Conservation (phyloP, 148 eudicot species). For the Diospyros lotus region DNA sequence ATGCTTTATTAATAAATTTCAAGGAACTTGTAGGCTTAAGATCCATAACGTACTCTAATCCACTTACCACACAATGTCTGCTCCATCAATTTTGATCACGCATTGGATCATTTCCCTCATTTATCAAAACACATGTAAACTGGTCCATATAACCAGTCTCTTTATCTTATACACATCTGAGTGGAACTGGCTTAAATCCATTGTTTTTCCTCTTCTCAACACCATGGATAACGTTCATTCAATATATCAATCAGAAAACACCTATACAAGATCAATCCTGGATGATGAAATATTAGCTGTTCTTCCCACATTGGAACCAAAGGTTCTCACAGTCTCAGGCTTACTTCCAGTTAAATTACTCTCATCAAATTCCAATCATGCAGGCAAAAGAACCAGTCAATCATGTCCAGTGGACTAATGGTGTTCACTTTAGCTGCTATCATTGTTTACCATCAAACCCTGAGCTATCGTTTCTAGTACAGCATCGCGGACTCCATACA, state of each 20-base stretch:
- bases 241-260: background rate
- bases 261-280: background rate
- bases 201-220: no score
- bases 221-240: background rate
- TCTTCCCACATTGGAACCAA: background rate
- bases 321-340: background rate
- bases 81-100: background rate
- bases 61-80: no score
- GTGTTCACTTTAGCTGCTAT: background rate
- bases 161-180: background rate
- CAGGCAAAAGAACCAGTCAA: background rate
- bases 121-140: background rate
- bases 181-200: background rate
- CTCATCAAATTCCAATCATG: background rate
- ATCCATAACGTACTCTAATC: no score
- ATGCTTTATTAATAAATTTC: no score
- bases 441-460: background rate
- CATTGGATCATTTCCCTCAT: background rate
- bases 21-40: no score
- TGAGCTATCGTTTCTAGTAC: background rate
- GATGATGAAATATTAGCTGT: background rate
- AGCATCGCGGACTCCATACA: no score
- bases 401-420: background rate
- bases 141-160: background rate
- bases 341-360: no score